phyloP scores from a whole-genome alignment of 257 asterid genomes.

The Fraxinus excelsior region DNA sequence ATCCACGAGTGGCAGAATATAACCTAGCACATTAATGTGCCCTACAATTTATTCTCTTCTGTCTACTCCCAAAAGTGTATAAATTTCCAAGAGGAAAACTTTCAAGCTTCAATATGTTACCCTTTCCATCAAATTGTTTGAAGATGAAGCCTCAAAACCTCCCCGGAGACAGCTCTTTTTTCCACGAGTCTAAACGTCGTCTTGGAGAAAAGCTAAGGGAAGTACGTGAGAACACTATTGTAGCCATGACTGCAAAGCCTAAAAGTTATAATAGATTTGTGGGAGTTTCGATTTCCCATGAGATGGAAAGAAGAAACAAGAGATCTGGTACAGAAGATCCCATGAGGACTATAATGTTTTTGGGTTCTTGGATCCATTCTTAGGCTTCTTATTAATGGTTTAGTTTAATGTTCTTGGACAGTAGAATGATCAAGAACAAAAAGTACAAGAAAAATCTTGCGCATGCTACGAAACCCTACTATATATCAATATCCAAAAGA shows the following conservation, averaged over 20 bases:
- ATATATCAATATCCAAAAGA: neutral
- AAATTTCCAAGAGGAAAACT: constrained; percentile 24
- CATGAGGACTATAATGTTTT: constrained; percentile 61
- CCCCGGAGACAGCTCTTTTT: constrained; percentile 29
- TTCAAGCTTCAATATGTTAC: constrained; percentile 25
- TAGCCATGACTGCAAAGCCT: constrained; percentile 17
- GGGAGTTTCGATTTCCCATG: constrained; percentile 22
- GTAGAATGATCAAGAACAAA: neutral
- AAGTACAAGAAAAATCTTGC: neutral
- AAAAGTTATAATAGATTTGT: neutral
- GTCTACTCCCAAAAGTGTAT: constrained; percentile 23
- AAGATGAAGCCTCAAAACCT: constrained; percentile 45
- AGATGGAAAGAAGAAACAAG: constrained; percentile 42
- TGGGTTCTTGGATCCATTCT: constrained; percentile 60
- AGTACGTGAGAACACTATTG: constrained; percentile 13
- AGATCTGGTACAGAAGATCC: constrained; percentile 55
- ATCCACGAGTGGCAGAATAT: constrained; percentile 28
- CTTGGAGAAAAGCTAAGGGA: constrained; percentile 31
- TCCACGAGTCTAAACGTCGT: constrained; percentile 24
- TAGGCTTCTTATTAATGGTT: constrained; percentile 17
- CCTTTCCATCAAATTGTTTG: neutral
- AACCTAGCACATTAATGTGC: neutral
- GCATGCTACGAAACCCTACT: neutral
- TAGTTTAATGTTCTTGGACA: constrained; percentile 3
- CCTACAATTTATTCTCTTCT: neutral